Evolutionary conservation across 148 eudicot genomes (phyloP).

Genomic region (Amaranthus hypochondriacus): DNA sequence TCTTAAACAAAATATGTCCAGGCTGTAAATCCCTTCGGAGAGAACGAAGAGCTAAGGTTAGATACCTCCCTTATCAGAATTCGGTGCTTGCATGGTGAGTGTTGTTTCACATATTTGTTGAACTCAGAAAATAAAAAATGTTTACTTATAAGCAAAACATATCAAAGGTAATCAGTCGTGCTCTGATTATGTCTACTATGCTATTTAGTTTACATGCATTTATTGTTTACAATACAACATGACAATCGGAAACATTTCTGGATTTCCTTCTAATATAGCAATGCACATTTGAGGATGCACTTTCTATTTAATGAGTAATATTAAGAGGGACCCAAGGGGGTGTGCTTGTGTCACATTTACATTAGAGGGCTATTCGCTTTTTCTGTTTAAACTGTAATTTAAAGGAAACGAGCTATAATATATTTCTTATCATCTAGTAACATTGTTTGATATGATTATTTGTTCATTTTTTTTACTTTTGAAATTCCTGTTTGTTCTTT

Average conservation of each 20-base stretch:
- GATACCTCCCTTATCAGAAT: conserved; percentile 26
- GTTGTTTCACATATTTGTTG: background rate
- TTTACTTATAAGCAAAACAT: background rate
- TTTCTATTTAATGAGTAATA: no score
- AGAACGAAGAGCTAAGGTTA: conserved; percentile 57
- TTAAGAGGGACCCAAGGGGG: no score
- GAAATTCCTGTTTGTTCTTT: conserved; percentile 4
- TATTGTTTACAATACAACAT: background rate
- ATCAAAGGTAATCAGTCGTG: background rate
- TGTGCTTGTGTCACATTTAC: no score
- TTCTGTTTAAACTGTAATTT: background rate
- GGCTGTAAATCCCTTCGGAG: conserved; percentile 67
- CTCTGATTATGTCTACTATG: background rate
- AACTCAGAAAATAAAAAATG: background rate
- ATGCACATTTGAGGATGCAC: background rate
- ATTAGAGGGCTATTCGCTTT: no score
- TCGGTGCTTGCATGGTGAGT: background rate
- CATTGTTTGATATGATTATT: background rate
- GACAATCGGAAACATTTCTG: background rate
- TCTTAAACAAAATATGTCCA: conserved; percentile 83
- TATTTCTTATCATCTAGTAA: background rate
- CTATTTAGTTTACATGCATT: background rate
- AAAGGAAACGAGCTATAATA: background rate
- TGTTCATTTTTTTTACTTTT: conserved; percentile 1
- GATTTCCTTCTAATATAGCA: background rate